These are phyloP conservation scores for Megacollybia marginata DNA, from an alignment of 768 basidiomycete genomes.

Conservation along the genomic window DNA sequence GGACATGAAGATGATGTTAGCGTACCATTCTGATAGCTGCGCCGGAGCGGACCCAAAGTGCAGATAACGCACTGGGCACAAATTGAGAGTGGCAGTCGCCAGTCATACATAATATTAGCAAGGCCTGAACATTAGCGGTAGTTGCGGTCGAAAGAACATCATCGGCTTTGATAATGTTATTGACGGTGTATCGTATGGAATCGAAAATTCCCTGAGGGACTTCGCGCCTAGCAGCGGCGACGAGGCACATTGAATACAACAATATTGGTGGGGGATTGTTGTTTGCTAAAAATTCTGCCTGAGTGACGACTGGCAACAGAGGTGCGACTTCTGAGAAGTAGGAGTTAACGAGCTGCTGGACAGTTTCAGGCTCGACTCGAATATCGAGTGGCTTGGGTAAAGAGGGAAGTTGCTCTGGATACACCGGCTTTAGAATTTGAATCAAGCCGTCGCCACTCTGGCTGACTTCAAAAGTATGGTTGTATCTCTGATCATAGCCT, in stretches of 20 bases:
- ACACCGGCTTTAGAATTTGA: slow-evolving; percentile 58
- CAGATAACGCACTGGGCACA: slow-evolving; percentile 79
- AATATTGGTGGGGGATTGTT: slow-evolving; percentile 73
- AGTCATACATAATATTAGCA: slow-evolving; percentile 80
- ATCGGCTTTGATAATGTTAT: slow-evolving; percentile 78
- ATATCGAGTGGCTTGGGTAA: slow-evolving; percentile 62
- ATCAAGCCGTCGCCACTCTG: slow-evolving; percentile 85
- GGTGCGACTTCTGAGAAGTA: slow-evolving; percentile 89
- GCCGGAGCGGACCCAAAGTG: slow-evolving; percentile 81
- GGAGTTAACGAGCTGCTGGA: slow-evolving; percentile 81
- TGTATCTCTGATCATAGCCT: slow-evolving; percentile 79
- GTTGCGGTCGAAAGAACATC: slow-evolving; percentile 87
- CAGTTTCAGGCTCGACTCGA: slow-evolving; percentile 68
- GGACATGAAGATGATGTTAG: neutral
- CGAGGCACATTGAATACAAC: slow-evolving; percentile 90
- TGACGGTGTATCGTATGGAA: slow-evolving; percentile 81
- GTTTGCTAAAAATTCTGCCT: slow-evolving; percentile 77
- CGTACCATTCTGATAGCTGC: slow-evolving; percentile 87
- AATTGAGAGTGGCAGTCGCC: slow-evolving; percentile 89
- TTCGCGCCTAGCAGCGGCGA: slow-evolving; percentile 80
- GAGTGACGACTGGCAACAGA: slow-evolving; percentile 83
- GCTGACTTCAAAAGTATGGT: slow-evolving; percentile 83
- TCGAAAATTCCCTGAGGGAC: slow-evolving; percentile 85
- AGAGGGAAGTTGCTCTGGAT: slow-evolving; percentile 45
- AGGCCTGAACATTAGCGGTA: slow-evolving; percentile 80